A percentile compares a stretch with the other conserved stretches of the same genome.
These are phyloP conservation scores for Xerocomus amazonicus DNA, from an alignment of 1,284 basidiomycete genomes.

Conservation along the genomic window DNA sequence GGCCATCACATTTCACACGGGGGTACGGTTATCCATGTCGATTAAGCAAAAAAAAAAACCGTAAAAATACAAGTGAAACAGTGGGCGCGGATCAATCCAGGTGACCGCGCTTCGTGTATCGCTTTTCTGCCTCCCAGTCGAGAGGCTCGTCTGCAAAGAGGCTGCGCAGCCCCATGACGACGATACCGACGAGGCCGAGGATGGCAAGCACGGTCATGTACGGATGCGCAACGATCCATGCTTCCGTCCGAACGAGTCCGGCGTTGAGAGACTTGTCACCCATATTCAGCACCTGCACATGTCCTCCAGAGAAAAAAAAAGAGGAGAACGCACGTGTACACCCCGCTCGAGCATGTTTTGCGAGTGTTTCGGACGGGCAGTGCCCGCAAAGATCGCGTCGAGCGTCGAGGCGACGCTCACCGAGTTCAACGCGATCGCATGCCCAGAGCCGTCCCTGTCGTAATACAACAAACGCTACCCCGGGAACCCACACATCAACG, in stretches of 20 bases:
- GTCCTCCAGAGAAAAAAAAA: not conserved
- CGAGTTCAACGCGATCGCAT: slow-evolving; percentile 52
- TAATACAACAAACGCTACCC: slow-evolving; percentile 61
- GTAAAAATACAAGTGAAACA: not conserved
- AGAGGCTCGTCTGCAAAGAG: slow-evolving; percentile 16
- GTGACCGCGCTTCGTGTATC: not conserved
- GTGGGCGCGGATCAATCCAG: not conserved
- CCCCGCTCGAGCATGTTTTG: slow-evolving; percentile 66
- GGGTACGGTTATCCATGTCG: not conserved
- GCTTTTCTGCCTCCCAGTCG: slow-evolving; percentile 15
- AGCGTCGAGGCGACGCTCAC: slow-evolving; percentile 67
- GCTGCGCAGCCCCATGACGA: slow-evolving; percentile 14
- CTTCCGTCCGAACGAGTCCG: slow-evolving; percentile 10
- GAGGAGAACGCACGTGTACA: slow-evolving; percentile 51
- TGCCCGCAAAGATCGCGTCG: slow-evolving; percentile 60
- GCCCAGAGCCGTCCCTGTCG: slow-evolving; percentile 50
- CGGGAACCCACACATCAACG: not conserved
- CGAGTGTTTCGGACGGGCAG: slow-evolving; percentile 58
- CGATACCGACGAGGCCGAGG: slow-evolving; percentile 6
- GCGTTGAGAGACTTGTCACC: slow-evolving; percentile 18
- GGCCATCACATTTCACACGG: no score
- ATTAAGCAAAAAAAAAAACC: no score
- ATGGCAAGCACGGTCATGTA: slow-evolving; percentile 16
- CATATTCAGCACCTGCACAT: no score
- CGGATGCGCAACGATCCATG: slow-evolving; percentile 19